phyloP scores from a whole-genome alignment of 2,329 filamentous ascomycete species.

The Domatiomyces catenatus region DNA sequence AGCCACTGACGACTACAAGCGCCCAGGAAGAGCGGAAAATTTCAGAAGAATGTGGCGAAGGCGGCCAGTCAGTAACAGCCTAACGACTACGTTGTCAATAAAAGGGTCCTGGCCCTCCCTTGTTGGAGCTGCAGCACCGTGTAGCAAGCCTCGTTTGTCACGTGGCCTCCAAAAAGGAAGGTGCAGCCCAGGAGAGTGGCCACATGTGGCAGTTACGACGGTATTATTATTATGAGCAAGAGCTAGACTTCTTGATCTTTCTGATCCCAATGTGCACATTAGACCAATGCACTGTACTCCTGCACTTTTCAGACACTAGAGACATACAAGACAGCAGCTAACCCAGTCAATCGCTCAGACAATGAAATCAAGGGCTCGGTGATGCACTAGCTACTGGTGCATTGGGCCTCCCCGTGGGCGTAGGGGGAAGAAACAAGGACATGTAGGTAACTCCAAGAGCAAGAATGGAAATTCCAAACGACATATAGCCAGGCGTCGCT shows the following conservation, averaged over 20 bases:
- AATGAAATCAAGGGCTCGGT: background rate
- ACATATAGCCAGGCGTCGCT: constrained; percentile 57
- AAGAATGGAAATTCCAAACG: constrained; percentile 48
- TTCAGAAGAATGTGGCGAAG: background rate
- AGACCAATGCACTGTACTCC: too few relatives aligned
- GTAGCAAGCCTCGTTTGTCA: too few relatives aligned
- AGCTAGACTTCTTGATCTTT: too few relatives aligned
- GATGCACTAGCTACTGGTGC: constrained; percentile 25
- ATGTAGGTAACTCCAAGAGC: constrained; percentile 35
- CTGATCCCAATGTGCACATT: too few relatives aligned
- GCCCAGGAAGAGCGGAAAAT: background rate
- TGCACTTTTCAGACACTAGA: background rate
- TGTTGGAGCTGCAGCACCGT: too few relatives aligned
- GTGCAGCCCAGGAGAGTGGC: too few relatives aligned
- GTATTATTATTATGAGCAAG: too few relatives aligned
- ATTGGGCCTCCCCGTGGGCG: constrained; percentile 21
- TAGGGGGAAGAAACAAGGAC: constrained; percentile 48
- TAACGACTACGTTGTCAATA: too few relatives aligned
- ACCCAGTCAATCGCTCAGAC: background rate
- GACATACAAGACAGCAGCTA: background rate
- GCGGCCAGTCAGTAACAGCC: background rate
- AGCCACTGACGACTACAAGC: background rate
- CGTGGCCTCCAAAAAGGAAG: too few relatives aligned
- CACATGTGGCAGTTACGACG: too few relatives aligned
- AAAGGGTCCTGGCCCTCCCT: too few relatives aligned